phyloP scores from a whole-genome alignment of 2,329 filamentous ascomycete genomes.

The Clarireedia homoeocarpa region DNA sequence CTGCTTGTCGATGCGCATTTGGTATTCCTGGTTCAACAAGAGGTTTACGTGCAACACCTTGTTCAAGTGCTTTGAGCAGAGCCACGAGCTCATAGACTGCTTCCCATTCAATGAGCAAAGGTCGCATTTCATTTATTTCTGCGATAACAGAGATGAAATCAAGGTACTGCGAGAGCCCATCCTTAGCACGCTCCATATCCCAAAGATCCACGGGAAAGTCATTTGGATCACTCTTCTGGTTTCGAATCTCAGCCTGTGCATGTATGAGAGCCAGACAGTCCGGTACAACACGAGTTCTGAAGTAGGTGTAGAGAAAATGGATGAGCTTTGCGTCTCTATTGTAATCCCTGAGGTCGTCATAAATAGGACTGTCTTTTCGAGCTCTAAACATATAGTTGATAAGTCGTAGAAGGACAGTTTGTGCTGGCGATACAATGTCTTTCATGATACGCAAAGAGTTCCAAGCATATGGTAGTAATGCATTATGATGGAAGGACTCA shows the following conservation, averaged over 20 bases:
- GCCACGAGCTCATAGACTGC: constrained; percentile 83
- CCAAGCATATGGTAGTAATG: constrained; percentile 85
- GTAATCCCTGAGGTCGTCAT: constrained; percentile 45
- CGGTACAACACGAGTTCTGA: constrained; percentile 85
- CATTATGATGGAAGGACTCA: constrained; percentile 83
- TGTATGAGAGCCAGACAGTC: constrained; percentile 94
- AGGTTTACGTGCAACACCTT: constrained; percentile 76
- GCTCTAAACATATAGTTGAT: constrained; percentile 82
- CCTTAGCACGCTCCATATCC: constrained; percentile 97
- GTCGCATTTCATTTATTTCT: constrained; percentile 75
- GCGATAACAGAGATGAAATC: constrained; percentile 89
- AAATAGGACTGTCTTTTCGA: constrained; percentile 33
- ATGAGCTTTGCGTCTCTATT: constrained; percentile 55
- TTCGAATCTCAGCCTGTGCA: constrained; percentile 81
- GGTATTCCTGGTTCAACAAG: constrained; percentile 42
- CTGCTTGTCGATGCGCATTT: constrained; percentile 29
- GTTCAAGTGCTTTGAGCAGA: constrained; percentile 78
- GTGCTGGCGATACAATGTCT: constrained; percentile 91
- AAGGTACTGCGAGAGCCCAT: constrained; percentile 87
- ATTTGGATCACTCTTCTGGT: constrained; percentile 64
- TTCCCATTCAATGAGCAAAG: constrained; percentile 85
- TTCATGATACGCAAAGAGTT: constrained; percentile 86
- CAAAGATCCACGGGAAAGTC: constrained; percentile 93
- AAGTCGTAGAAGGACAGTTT: constrained; percentile 85
- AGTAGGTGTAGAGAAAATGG: constrained; percentile 87